Percentiles rank a stretch among this genome's conserved stretches.
phyloP scores from a whole-genome alignment of 192 early-diverging fungal genomes.

The Chytriomyces sp. region DNA sequence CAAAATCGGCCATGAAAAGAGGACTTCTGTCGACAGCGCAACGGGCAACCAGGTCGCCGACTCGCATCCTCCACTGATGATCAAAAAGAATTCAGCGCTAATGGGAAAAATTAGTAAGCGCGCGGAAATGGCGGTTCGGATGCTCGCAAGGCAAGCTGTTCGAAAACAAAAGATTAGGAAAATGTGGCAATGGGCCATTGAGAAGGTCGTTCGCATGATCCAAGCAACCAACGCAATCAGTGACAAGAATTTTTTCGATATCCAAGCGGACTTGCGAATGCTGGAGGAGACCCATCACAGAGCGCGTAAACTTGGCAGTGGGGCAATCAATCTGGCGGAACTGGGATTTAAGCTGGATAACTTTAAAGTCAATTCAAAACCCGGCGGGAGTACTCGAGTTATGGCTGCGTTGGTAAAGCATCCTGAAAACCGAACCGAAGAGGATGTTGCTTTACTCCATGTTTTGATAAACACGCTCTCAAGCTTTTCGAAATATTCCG shows the following conservation, averaged over 20 bases:
- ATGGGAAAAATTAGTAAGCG: background rate
- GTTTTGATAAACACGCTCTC: slow-evolving; percentile 4
- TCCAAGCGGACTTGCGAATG: background rate
- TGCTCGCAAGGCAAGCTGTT: background rate
- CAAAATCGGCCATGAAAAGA: no score
- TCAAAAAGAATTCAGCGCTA: no score
- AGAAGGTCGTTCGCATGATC: slow-evolving; percentile 8
- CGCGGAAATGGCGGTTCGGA: background rate
- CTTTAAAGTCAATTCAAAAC: background rate
- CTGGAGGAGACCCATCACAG: background rate
- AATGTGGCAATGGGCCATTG: background rate
- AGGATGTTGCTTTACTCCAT: background rate
- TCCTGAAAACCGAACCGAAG: slow-evolving; percentile 4
- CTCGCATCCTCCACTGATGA: no score
- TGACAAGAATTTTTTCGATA: background rate
- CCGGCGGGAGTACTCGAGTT: slow-evolving; percentile 13
- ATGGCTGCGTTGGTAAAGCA: slow-evolving; percentile 6
- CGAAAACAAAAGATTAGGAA: background rate
- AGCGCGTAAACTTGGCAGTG: background rate
- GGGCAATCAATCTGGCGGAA: background rate
- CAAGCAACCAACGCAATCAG: slow-evolving; percentile 16
- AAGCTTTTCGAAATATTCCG: slow-evolving; percentile 15
- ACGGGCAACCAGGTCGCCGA: no score
- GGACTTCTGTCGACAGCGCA: no score
- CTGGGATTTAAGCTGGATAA: slow-evolving; percentile 22